Evolutionary conservation across 1,284 basidiomycete genomes (phyloP).

Genomic region (Coniferiporia weirii): DNA sequence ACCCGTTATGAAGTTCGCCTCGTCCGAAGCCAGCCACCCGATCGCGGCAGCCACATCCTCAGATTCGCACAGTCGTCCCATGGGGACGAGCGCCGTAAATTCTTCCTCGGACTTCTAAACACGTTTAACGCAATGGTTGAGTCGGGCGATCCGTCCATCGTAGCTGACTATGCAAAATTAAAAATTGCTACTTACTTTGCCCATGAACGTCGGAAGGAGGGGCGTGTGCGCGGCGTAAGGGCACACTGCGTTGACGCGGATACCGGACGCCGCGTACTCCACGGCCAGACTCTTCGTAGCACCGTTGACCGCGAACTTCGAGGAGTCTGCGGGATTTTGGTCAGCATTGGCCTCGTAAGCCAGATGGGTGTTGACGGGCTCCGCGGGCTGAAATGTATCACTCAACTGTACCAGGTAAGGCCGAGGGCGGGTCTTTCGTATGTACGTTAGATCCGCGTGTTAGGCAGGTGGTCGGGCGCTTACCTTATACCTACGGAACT

Average conservation of each 20-base stretch:
- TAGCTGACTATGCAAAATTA: background rate
- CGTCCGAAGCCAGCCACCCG: conserved; percentile 82
- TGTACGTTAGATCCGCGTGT: background rate
- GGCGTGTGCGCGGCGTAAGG: conserved; percentile 14
- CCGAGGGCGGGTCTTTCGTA: conserved; percentile 12
- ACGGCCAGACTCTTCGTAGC: conserved; percentile 5
- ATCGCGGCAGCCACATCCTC: conserved; percentile 42
- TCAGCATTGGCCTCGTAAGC: conserved; percentile 4
- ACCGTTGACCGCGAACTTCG: background rate
- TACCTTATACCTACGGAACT: conserved; percentile 16
- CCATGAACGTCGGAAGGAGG: conserved; percentile 13
- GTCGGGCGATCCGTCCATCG: background rate
- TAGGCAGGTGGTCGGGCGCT: background rate
- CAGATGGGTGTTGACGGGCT: background rate
- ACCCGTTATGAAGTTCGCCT: conserved; percentile 83
- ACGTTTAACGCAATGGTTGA: background rate
- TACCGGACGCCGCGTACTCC: background rate
- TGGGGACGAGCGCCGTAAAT: conserved; percentile 11
- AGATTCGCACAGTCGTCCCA: conserved; percentile 14
- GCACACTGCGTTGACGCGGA: conserved; percentile 14
- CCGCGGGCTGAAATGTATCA: background rate
- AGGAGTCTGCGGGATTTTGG: background rate
- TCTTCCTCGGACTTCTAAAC: conserved; percentile 7
- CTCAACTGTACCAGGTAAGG: conserved; percentile 18
- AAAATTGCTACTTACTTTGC: conserved; percentile 5